Conservation (phyloP, 352 stramenopile species). For the Plasmopara muralis region DNA sequence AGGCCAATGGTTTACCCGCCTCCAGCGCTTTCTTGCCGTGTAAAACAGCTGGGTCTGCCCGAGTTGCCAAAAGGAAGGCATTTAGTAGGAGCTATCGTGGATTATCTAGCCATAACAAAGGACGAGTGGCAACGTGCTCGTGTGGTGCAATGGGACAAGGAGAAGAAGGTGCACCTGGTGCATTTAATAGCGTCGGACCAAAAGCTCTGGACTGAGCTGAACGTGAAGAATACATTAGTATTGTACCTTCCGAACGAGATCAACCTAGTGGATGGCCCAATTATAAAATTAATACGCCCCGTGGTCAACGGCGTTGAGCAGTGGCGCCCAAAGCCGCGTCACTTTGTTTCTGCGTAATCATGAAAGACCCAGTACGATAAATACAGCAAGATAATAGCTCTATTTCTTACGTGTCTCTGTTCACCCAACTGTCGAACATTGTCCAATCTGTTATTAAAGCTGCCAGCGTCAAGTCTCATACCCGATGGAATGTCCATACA, state of each 20-base stretch:
- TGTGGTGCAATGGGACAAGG: constrained; percentile 60
- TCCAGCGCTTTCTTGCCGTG: constrained; percentile 1
- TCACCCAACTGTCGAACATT: constrained; percentile 5
- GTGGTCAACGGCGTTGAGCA: constrained; percentile 43
- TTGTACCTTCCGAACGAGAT: constrained; percentile 58
- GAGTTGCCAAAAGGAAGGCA: constrained; percentile 41
- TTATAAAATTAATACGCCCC: constrained; percentile 56
- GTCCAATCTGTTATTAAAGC: constrained; percentile 5
- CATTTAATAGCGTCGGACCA: constrained; percentile 49
- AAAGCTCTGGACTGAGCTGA: constrained; percentile 54
- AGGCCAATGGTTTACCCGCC: constrained; percentile 45
- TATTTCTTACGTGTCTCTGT: not conserved
- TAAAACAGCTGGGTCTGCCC: constrained; percentile 40
- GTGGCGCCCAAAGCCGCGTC: constrained; percentile 67
- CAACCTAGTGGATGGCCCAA: constrained; percentile 45
- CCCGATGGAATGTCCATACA: not conserved
- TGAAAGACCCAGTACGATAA: constrained; percentile 7
- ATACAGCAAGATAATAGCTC: not conserved
- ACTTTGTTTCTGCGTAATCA: constrained; percentile 34
- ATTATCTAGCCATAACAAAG: constrained; percentile 61
- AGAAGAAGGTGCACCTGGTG: constrained; percentile 62
- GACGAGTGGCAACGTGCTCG: constrained; percentile 65
- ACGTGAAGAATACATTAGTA: constrained; percentile 54
- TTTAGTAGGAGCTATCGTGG: constrained; percentile 62
- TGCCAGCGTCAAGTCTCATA: constrained; percentile 13